Evolutionary conservation across 2,329 filamentous ascomycete genomes (phyloP).

Genomic region (Phialocephala subalpina): DNA sequence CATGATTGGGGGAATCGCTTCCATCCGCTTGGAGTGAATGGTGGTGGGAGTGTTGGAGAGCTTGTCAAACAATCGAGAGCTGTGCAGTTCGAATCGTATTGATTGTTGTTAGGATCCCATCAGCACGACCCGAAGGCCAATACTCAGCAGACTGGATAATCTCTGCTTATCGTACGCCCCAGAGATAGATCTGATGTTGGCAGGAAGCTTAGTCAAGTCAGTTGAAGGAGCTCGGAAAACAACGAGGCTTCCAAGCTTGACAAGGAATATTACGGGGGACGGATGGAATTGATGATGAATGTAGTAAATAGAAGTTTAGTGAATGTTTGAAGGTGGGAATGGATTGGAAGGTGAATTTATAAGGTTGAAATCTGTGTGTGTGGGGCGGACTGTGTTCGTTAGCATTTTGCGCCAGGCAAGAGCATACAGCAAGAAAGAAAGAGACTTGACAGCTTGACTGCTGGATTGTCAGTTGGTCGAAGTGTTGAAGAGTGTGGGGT

Average conservation of each 20-base stretch:
- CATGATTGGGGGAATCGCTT: no score
- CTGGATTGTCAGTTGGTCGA: not conserved
- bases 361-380: not conserved
- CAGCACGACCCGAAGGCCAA: no score
- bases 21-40: not conserved
- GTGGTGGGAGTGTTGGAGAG: not conserved
- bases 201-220: not conserved
- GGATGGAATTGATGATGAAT: not conserved
- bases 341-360: not conserved
- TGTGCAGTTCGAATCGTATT: no score
- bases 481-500: no score
- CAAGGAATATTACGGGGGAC: not conserved
- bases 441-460: slow-evolving; percentile 7
- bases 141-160: not conserved
- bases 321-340: not conserved
- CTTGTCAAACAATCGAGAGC: no score
- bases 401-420: not conserved
- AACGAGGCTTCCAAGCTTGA: not conserved
- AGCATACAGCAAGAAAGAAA: not conserved
- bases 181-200: not conserved
- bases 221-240: not conserved
- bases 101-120: no score
- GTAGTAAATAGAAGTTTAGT: not conserved
- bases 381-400: not conserved
- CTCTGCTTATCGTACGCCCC: not conserved